A percentile compares a stretch with the other conserved stretches of the same genome.
phyloP scores from a whole-genome alignment of 2,329 filamentous ascomycete genomes.

The Chaetomium strumarium region DNA sequence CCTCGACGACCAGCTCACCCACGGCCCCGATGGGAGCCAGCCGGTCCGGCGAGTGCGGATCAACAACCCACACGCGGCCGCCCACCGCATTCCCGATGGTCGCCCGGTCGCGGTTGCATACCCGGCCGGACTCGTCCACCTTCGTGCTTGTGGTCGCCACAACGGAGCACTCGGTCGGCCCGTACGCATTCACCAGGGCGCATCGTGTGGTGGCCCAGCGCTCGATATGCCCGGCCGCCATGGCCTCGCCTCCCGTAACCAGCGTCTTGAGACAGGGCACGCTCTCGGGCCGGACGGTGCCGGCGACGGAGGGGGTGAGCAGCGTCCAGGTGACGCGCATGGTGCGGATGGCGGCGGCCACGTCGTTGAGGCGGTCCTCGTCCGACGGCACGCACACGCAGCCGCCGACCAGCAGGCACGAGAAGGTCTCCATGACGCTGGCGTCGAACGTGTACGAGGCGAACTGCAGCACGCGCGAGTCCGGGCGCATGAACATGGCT shows the following conservation, averaged over 20 bases:
- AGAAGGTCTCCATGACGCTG: constrained; percentile 35
- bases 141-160: constrained; percentile 22
- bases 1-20: constrained; percentile 50
- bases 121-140: constrained; percentile 14
- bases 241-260: constrained; percentile 27
- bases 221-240: constrained; percentile 21
- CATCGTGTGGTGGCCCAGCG: constrained; percentile 21
- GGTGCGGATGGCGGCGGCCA: constrained; percentile 28
- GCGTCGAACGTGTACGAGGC: constrained; percentile 37
- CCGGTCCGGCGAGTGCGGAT: constrained; percentile 41
- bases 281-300: constrained; percentile 26
- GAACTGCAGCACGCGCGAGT: constrained; percentile 28
- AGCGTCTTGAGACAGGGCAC: constrained; percentile 26
- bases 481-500: constrained; percentile 19
- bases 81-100: constrained; percentile 25
- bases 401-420: constrained; percentile 34
- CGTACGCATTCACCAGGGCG: constrained; percentile 25
- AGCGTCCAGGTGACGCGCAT: constrained; percentile 26
- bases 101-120: constrained; percentile 17
- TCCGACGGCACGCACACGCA: constrained; percentile 39
- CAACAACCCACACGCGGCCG: constrained; percentile 40
- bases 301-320: constrained; percentile 28
- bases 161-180: constrained; percentile 26
- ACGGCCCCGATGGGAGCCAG: constrained; percentile 44
- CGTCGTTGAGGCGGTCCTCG: constrained; percentile 34